These are phyloP conservation scores for Gastroboletus turbinatus DNA, from an alignment of 1,284 basidiomycete genomes.

Conservation along the genomic window DNA sequence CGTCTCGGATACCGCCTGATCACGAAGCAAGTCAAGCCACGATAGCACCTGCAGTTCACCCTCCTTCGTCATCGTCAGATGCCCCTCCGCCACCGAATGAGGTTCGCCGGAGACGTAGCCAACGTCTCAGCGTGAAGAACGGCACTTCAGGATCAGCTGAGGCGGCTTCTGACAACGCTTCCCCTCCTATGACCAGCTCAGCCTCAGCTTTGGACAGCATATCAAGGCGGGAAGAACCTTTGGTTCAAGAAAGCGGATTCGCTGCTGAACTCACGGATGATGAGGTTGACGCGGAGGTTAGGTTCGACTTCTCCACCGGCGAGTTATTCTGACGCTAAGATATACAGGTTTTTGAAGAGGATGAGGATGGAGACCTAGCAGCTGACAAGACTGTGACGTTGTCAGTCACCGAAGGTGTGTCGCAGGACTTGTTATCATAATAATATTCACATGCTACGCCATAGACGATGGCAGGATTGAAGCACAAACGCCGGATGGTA, in stretches of 20 bases:
- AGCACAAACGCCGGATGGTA: conserved; percentile 95
- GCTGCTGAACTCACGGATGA: conserved; percentile 76
- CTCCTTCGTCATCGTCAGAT: conserved; percentile 25
- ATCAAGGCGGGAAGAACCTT: conserved; percentile 44
- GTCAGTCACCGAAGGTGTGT: conserved; percentile 75
- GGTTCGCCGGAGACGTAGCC: conserved; percentile 71
- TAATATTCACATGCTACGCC: conserved; percentile 8
- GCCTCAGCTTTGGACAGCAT: conserved; percentile 19
- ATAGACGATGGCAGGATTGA: conserved; percentile 88
- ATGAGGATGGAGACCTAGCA: conserved; percentile 67
- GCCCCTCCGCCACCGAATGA: conserved; percentile 36
- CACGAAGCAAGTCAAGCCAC: conserved; percentile 23
- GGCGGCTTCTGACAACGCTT: conserved; percentile 26
- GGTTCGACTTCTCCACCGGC: neutral
- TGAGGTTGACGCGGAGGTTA: conserved; percentile 73
- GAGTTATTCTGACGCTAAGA: conserved; percentile 5
- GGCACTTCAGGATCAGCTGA: conserved; percentile 24
- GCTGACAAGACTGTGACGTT: conserved; percentile 86
- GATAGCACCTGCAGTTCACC: conserved; percentile 31
- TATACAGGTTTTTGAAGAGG: conserved; percentile 64
- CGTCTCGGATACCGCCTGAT: conserved; percentile 25
- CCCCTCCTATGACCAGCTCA: conserved; percentile 19
- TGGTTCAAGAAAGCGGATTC: conserved; percentile 63
- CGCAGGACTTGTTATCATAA: neutral
- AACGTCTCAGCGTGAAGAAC: conserved; percentile 78